phyloP scores from a whole-genome alignment of 768 basidiomycete genomes.

The Epithele typhae region DNA sequence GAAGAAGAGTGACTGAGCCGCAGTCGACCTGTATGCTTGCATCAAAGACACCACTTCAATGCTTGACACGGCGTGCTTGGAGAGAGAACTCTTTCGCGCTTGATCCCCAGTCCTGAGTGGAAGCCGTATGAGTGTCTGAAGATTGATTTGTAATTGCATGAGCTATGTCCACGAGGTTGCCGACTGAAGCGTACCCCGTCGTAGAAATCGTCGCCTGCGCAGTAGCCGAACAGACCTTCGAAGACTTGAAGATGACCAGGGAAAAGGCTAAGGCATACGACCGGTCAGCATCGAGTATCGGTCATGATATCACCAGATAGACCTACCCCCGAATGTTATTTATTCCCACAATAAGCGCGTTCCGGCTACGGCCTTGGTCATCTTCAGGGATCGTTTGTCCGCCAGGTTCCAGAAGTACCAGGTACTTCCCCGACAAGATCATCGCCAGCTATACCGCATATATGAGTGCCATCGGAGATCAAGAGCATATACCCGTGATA shows the following conservation, averaged over 20 bases:
- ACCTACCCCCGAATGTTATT: no score
- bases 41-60: not conserved
- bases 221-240: constrained; percentile 39
- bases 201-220: constrained; percentile 26
- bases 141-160: no score
- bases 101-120: constrained; percentile 35
- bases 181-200: constrained; percentile 33
- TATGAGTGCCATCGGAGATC: not conserved
- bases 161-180: no score
- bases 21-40: not conserved
- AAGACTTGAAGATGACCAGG: constrained; percentile 37
- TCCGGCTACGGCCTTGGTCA: no score
- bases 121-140: constrained; percentile 45
- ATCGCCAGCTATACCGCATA: constrained; percentile 23
- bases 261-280: constrained; percentile 36
- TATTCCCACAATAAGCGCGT: no score
- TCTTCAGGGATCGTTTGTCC: constrained; percentile 33
- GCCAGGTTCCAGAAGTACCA: constrained; percentile 44
- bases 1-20: constrained; percentile 3
- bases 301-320: no score
- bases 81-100: constrained; percentile 3
- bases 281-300: no score
- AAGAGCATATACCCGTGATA: not conserved
- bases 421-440: constrained; percentile 27
- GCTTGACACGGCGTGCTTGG: not conserved